phyloP scores from a whole-genome alignment of 805 yeast species.

The Candida maris region DNA sequence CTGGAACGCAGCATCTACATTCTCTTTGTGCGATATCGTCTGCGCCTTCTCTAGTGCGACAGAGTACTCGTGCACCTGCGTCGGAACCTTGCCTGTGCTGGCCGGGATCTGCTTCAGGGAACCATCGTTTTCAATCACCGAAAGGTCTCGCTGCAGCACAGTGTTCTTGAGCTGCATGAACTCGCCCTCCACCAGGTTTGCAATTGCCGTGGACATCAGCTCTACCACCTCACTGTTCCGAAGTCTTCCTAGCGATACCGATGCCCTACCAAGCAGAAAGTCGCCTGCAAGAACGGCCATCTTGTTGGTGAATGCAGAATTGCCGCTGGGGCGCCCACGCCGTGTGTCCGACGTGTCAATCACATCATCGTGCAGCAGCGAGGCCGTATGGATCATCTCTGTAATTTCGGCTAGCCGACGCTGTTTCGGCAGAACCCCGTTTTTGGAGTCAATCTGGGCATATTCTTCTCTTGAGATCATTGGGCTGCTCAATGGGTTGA shows the following conservation, averaged over 20 bases:
- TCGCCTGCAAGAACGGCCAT: slow-evolving; percentile 98
- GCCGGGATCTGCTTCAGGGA: slow-evolving; percentile 45
- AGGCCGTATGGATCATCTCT: slow-evolving; percentile 97
- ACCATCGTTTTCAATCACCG: slow-evolving; percentile 42
- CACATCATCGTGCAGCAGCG: slow-evolving; percentile 93
- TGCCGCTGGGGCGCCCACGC: slow-evolving; percentile 88
- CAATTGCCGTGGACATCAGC: slow-evolving; percentile 90
- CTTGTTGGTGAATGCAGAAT: slow-evolving; percentile 90
- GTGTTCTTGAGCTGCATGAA: slow-evolving; percentile 98
- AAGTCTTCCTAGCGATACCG: slow-evolving; percentile 88
- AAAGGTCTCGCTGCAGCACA: slow-evolving; percentile 52
- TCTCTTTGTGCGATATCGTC: slow-evolving; percentile 51
- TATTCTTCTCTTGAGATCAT: slow-evolving; percentile 64
- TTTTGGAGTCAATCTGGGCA: slow-evolving; percentile 45
- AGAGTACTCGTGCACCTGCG: slow-evolving; percentile 55
- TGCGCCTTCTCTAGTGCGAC: slow-evolving; percentile 25
- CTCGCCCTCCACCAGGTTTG: slow-evolving; percentile 96
- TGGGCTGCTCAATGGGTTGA: slow-evolving; percentile 81
- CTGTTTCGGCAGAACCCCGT: slow-evolving; percentile 91
- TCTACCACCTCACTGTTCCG: slow-evolving; percentile 98
- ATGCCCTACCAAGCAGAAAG: slow-evolving; percentile 90
- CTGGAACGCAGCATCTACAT: slow-evolving; percentile 87
- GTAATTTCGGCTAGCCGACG: slow-evolving; percentile 94
- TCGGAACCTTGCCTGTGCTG: slow-evolving; percentile 62
- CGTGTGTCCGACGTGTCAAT: slow-evolving; percentile 87